Base-by-base conservation (phyloP, 495 filamentous ascomycete species). In the Aspergillus taichungensis region DNA sequence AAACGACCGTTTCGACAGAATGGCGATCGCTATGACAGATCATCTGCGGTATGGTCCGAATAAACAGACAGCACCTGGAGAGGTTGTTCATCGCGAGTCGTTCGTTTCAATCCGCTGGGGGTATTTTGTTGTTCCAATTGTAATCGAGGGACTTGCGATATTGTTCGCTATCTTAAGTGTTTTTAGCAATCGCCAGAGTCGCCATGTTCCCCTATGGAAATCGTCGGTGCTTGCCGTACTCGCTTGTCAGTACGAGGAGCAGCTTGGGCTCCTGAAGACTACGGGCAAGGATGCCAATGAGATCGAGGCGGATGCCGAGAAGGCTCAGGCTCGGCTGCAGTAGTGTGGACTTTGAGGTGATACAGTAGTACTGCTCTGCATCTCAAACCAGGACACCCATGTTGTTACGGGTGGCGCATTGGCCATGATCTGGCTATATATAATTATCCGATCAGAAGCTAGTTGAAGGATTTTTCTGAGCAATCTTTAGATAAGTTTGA, bases 141-240 rank as follows among this genome's bases (percentile, higher is more conserved):
- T 50, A 33, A 47, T 40, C 7, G 52, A 50, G 32, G 47, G 6
- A 9, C 27, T 50, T 18, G 52, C 47, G 8, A 37, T 55, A 13
- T 30, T 55, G 45, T 55, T 55, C 40, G 45, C 48, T 7, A 37
- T 49, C 33, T 43, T 49, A 36, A 55, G 36, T 32, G 38, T 51
- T 14, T 37, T 51, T 8, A 42, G 38, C 36, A 55, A 55, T 48
- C 45, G 52, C 10, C 37, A 12, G 44, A 51, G 52, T n/a, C 41
- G 45, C 33, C 13, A 30, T 30, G 45, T 55, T 28, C 52, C 52
- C 10, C 29, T 55, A n/a, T 55, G 48, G 52, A 55, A 55, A 37
- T 55, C 52, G 18, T 55, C 52, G 29, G 31, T 45, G 35, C 52
- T 55, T 37, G 52, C 52, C 14, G 45, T 55, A 30, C 42, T 55